Percentiles rank a stretch among this genome's conserved stretches.
Evolutionary conservation across 805 yeast genomes (phyloP).

Genomic region (Wickerhamomyces canadensis): DNA sequence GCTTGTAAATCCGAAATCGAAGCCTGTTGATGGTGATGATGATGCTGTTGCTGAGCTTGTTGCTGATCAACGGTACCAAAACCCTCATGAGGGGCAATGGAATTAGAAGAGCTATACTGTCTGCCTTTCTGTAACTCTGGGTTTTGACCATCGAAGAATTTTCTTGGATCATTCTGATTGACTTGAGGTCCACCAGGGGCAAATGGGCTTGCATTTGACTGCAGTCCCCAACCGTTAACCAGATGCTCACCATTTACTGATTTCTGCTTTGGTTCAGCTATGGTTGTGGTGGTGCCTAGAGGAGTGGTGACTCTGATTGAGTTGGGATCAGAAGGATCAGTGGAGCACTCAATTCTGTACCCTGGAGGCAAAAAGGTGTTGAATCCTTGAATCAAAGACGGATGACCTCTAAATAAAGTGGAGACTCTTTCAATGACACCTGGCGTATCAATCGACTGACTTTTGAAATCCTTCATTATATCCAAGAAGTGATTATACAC

Average conservation of each 20-base stretch:
- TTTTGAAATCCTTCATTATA: slow-evolving; percentile 97
- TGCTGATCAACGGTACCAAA: slow-evolving; percentile 7
- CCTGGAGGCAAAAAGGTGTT: slow-evolving; percentile 98
- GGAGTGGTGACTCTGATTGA: slow-evolving; percentile 96
- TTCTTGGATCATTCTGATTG: background rate
- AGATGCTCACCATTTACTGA: slow-evolving; percentile 3
- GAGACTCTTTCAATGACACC: slow-evolving; percentile 97
- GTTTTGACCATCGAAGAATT: background rate
- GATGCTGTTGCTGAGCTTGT: slow-evolving; percentile 10
- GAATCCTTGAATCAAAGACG: slow-evolving; percentile 91
- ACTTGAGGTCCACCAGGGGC: slow-evolving; percentile 2
- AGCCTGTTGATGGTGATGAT: slow-evolving; percentile 10
- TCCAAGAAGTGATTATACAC: slow-evolving; percentile 94
- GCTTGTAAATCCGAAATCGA: slow-evolving; percentile 32
- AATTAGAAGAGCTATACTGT: slow-evolving; percentile 1
- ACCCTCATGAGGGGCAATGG: slow-evolving; percentile 4
- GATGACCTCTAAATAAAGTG: slow-evolving; percentile 85
- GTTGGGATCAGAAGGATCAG: slow-evolving; percentile 83
- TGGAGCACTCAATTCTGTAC: slow-evolving; percentile 85
- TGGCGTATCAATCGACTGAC: slow-evolving; percentile 94
- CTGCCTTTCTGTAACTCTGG: background rate
- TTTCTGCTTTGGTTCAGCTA: slow-evolving; percentile 16
- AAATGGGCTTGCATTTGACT: background rate
- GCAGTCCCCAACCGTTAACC: slow-evolving; percentile 1
- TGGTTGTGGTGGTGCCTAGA: slow-evolving; percentile 67